Evolutionary conservation across 2,329 filamentous ascomycete genomes (phyloP).

Genomic region (Aspergillus calidoustus): DNA sequence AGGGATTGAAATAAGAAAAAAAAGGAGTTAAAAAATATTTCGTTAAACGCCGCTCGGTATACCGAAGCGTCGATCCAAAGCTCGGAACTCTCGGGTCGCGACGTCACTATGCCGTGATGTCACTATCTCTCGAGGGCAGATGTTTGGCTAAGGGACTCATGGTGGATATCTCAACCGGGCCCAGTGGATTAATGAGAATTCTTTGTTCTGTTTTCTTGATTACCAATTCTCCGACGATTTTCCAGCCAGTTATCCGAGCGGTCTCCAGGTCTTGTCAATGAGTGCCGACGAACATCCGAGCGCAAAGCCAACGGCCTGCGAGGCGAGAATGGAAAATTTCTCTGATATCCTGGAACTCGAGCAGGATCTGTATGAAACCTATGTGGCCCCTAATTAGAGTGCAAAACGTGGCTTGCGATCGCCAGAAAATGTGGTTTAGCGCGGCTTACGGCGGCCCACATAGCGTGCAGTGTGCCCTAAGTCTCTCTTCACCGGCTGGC

Average conservation of each 20-base stretch:
- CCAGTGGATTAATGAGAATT: not conserved
- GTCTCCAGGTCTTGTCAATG: too few relatives aligned
- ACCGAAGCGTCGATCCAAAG: not conserved
- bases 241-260: not conserved
- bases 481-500: too few relatives aligned
- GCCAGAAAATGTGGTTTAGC: too few relatives aligned
- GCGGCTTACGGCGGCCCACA: too few relatives aligned
- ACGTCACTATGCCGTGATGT: not conserved
- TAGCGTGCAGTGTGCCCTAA: not conserved
- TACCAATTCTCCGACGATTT: not conserved
- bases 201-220: not conserved
- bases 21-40: not conserved
- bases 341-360: too few relatives aligned
- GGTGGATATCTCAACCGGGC: not conserved
- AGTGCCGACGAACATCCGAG: too few relatives aligned
- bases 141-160: not conserved
- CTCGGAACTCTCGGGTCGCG: not conserved
- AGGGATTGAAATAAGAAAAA: not conserved
- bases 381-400: too few relatives aligned
- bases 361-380: too few relatives aligned
- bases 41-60: not conserved
- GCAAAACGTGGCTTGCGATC: too few relatives aligned
- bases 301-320: too few relatives aligned
- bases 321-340: too few relatives aligned
- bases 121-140: not conserved